Percentiles rank a stretch among this genome's conserved stretches.
Conservation (phyloP, 805 yeast genomes). For the Candida ulmi region DNA sequence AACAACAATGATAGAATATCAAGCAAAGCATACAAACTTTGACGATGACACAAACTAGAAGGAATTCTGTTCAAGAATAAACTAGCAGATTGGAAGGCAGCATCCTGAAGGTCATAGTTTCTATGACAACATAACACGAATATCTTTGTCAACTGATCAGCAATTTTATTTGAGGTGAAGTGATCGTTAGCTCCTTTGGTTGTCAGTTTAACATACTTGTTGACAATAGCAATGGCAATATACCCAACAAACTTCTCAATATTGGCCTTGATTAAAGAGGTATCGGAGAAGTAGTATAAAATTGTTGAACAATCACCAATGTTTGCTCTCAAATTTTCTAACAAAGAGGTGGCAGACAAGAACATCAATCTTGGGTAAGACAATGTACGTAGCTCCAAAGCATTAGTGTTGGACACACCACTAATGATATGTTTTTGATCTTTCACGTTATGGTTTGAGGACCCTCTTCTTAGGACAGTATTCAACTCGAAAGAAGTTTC, state of each 20-base stretch:
- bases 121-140: constrained; percentile 75
- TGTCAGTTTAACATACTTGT: constrained; percentile 43
- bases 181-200: constrained; percentile 47
- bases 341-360: constrained; percentile 70
- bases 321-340: constrained; percentile 74
- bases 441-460: constrained; percentile 74
- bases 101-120: constrained; percentile 63
- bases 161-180: constrained; percentile 53
- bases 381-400: constrained; percentile 46
- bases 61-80: constrained; percentile 62
- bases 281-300: constrained; percentile 79
- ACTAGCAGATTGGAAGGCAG: constrained; percentile 76
- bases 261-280: constrained; percentile 65
- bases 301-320: constrained; percentile 79
- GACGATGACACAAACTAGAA: constrained; percentile 69
- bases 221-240: constrained; percentile 54
- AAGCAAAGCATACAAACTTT: constrained; percentile 68
- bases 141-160: constrained; percentile 64
- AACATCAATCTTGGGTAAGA: constrained; percentile 83
- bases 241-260: constrained; percentile 63
- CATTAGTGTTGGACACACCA: constrained; percentile 31
- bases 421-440: constrained; percentile 60
- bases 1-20: constrained; percentile 76
- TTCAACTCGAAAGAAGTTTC: constrained; percentile 92
- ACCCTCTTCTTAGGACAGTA: constrained; percentile 83